These are phyloP conservation scores for Centella asiatica DNA, from an alignment of 129 eudicot species.

Conservation along the genomic window DNA sequence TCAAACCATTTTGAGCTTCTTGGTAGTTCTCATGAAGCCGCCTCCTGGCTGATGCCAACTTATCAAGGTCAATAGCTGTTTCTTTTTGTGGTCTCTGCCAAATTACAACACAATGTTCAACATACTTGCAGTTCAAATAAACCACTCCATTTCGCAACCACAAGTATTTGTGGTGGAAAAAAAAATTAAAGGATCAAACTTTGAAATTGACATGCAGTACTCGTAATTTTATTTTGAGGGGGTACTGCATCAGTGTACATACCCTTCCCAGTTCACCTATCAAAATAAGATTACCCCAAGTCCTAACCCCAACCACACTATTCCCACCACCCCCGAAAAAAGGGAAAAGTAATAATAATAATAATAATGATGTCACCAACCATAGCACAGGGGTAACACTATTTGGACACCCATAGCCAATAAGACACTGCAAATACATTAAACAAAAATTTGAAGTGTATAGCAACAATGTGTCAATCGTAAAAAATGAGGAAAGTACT, in stretches of 20 bases:
- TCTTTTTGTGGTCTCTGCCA: constrained; percentile 61
- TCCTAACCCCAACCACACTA: neutral
- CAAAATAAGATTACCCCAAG: neutral
- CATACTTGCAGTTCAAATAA: neutral
- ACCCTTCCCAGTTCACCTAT: neutral
- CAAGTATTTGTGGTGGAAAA: neutral
- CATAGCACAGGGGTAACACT: too few relatives aligned
- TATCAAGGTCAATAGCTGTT: constrained; percentile 51
- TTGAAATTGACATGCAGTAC: too few relatives aligned
- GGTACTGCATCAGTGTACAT: too few relatives aligned
- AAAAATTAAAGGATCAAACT: constrained; percentile 3
- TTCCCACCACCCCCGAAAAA: neutral
- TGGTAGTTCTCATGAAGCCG: constrained; percentile 97
- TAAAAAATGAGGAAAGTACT: too few relatives aligned
- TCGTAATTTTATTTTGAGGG: too few relatives aligned
- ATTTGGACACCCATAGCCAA: too few relatives aligned
- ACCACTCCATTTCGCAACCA: constrained; percentile 1
- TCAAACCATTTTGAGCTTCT: constrained; percentile 83
- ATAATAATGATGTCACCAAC: too few relatives aligned
- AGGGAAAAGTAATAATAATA: too few relatives aligned
- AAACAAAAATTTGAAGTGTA: neutral
- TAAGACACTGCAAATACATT: too few relatives aligned
- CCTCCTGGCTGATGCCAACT: constrained; percentile 74
- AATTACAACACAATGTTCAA: constrained; percentile 12
- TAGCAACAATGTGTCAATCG: neutral